Evolutionary conservation across 768 basidiomycete genomes (phyloP).

Genomic region (Lactarius pseudohatsudake): DNA sequence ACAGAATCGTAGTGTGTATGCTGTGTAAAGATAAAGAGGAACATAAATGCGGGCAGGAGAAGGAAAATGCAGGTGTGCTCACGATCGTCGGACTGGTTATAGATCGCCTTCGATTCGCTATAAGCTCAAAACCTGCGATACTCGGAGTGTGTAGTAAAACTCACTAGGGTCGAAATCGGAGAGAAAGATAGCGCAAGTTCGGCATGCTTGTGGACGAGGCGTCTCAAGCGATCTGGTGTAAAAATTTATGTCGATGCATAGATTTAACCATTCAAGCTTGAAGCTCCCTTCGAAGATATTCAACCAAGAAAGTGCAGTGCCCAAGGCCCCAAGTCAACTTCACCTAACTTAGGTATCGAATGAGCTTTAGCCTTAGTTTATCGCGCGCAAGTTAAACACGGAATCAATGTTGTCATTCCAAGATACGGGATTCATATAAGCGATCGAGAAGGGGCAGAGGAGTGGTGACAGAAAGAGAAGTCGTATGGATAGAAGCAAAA

Average conservation of each 20-base stretch:
- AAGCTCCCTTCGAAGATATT: no score
- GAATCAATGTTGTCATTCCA: no score
- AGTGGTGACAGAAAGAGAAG: no score
- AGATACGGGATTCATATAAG: no score
- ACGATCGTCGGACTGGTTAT: constrained; percentile 30
- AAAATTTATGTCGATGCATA: constrained; percentile 72
- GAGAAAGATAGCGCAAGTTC: constrained; percentile 50
- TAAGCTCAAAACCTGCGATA: not conserved
- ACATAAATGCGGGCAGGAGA: not conserved
- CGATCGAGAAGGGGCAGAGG: no score
- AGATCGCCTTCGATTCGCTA: constrained; percentile 43
- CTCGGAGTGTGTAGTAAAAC: constrained; percentile 31
- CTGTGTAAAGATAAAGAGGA: constrained; percentile 32
- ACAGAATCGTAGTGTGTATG: constrained; percentile 65
- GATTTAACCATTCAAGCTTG: constrained; percentile 39
- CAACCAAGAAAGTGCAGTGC: no score
- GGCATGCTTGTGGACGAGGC: constrained; percentile 54
- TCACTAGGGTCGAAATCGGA: constrained; percentile 84
- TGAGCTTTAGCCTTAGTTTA: no score
- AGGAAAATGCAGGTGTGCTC: constrained; percentile 44
- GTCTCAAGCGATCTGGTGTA: constrained; percentile 77
- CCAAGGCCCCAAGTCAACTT: no score
- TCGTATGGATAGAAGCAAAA: no score
- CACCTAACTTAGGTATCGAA: no score
- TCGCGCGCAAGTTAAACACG: no score